phyloP scores from a whole-genome alignment of 2,329 filamentous ascomycete genomes.

The Pleurostoma richardsiae region DNA sequence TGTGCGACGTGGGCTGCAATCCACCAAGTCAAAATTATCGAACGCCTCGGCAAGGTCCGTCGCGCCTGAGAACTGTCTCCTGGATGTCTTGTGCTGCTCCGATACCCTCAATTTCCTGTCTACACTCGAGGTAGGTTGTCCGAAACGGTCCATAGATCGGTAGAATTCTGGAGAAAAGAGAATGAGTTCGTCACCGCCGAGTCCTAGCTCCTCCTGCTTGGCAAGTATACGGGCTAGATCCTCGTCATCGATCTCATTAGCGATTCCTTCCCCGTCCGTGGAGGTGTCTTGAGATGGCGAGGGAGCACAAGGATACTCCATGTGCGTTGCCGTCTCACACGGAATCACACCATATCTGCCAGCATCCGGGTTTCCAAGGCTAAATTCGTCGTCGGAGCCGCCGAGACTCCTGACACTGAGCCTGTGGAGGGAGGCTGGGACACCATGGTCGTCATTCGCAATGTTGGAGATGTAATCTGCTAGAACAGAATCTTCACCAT shows the following conservation, averaged over 20 bases:
- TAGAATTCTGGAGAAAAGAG: constrained; percentile 39
- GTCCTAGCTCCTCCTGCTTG: constrained; percentile 59
- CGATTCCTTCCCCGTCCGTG: too few relatives aligned
- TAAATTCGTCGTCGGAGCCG: constrained; percentile 31
- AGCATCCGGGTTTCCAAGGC: too few relatives aligned
- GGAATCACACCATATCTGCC: too few relatives aligned
- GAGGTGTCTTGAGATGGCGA: too few relatives aligned
- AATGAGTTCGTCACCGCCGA: constrained; percentile 53
- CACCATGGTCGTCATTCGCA: constrained; percentile 16
- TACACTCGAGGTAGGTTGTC: background rate
- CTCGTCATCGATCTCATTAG: constrained; percentile 50
- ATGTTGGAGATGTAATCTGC: constrained; percentile 71
- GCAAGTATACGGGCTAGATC: constrained; percentile 54
- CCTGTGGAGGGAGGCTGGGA: constrained; percentile 14
- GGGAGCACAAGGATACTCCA: too few relatives aligned
- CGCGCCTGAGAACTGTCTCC: constrained; percentile 25
- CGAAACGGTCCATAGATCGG: background rate
- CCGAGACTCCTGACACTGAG: constrained; percentile 33
- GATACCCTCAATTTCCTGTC: background rate
- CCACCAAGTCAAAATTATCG: constrained; percentile 79
- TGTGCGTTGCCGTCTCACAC: too few relatives aligned
- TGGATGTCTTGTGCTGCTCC: background rate
- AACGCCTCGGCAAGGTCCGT: constrained; percentile 41
- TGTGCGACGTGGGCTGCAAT: constrained; percentile 66
- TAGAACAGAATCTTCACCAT: constrained; percentile 47